Evolutionary conservation across 495 filamentous ascomycete genomes (phyloP).

Genomic region (Glarea lozoyensis): DNA sequence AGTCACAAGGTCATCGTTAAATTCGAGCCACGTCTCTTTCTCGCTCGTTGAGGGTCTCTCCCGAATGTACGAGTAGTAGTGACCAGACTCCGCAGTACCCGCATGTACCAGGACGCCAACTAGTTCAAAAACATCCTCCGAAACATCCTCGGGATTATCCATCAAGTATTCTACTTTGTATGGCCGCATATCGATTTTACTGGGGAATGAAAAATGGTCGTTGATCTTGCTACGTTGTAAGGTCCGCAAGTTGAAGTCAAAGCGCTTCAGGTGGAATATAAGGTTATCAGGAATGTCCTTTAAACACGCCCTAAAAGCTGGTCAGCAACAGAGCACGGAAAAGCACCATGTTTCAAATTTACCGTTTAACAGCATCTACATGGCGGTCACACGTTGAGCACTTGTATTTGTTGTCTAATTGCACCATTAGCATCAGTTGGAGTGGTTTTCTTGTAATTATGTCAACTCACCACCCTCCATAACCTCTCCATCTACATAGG

Average conservation of each 20-base stretch:
- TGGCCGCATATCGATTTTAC: constrained; percentile 76
- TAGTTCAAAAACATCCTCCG: constrained; percentile 76
- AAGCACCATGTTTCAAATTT: constrained; percentile 13
- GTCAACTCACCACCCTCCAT: constrained; percentile 90
- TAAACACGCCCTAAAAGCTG: constrained; percentile 55
- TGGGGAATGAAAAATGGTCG: constrained; percentile 84
- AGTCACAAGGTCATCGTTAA: constrained; percentile 80
- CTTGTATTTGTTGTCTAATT: constrained; percentile 81
- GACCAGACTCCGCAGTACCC: constrained; percentile 87
- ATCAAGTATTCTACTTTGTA: constrained; percentile 86
- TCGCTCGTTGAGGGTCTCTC: constrained; percentile 54
- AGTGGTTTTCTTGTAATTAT: constrained; percentile 6
- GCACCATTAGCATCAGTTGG: constrained; percentile 4
- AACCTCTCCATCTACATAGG: constrained; percentile 91
- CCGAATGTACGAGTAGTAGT: constrained; percentile 94
- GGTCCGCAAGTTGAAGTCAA: constrained; percentile 85
- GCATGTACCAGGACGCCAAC: constrained; percentile 89
- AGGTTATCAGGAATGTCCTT: constrained; percentile 92
- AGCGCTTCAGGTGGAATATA: constrained; percentile 93
- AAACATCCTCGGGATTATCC: constrained; percentile 40
- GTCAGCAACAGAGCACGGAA: not conserved
- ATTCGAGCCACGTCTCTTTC: constrained; percentile 68
- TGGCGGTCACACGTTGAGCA: constrained; percentile 85
- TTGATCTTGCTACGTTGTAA: constrained; percentile 90
- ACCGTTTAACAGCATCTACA: constrained; percentile 90